Evolutionary conservation across 192 early-diverging fungal genomes (phyloP).

Genomic region (Coemansia sp.): DNA sequence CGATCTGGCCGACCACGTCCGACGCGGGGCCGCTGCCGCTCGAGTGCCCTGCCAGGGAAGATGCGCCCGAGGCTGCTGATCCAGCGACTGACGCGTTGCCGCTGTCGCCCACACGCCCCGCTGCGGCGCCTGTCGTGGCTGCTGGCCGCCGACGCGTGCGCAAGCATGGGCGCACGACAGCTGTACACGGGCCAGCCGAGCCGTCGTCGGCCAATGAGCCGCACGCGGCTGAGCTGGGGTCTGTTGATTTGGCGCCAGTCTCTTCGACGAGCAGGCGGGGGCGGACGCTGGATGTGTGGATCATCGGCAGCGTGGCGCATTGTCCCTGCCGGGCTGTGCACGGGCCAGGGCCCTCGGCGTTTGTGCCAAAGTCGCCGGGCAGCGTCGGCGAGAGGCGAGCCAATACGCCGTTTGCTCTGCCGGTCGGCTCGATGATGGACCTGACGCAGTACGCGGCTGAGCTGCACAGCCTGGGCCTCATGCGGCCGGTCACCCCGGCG

Average conservation of each 20-base stretch:
- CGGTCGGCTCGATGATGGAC: slow-evolving; percentile 35
- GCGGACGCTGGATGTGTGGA: slow-evolving; percentile 34
- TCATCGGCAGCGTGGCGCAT: slow-evolving; percentile 47
- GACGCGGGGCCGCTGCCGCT: not conserved
- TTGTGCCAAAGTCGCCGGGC: slow-evolving; percentile 30
- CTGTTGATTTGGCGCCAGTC: not conserved
- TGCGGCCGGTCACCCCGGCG: slow-evolving; percentile 38
- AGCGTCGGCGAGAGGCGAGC: not conserved
- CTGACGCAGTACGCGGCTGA: slow-evolving; percentile 36
- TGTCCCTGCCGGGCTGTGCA: slow-evolving; percentile 49
- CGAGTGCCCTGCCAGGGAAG: not conserved
- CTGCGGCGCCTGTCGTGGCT: not conserved
- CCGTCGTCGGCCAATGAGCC: not conserved
- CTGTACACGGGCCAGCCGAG: not conserved
- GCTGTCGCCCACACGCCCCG: not conserved
- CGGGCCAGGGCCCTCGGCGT: slow-evolving; percentile 48
- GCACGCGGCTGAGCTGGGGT: slow-evolving; percentile 7
- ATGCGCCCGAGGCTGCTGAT: not conserved
- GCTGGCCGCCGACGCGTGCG: slow-evolving; percentile 1
- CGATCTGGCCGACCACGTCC: slow-evolving; percentile 43
- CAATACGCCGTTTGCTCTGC: slow-evolving; percentile 8
- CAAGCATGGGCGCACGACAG: slow-evolving; percentile 4
- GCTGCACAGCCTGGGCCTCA: slow-evolving; percentile 39
- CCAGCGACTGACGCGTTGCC: not conserved
- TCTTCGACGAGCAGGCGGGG: not conserved